Conservation (phyloP, 768 basidiomycete genomes). For the Hebeloma cylindrosporum region DNA sequence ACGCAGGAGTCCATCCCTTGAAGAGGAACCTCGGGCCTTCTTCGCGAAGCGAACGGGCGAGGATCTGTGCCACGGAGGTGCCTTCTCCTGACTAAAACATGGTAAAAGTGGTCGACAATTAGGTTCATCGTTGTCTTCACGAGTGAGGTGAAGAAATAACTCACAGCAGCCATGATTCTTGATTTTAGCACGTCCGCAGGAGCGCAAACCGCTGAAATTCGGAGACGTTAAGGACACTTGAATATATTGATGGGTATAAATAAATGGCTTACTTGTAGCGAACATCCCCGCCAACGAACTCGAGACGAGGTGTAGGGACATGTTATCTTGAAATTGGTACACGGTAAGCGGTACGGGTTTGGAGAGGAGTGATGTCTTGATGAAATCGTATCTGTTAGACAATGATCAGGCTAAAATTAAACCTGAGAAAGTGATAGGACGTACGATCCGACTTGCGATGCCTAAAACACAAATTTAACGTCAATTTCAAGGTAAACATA, state of each 20-base stretch:
- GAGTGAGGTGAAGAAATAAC: slow-evolving; percentile 29
- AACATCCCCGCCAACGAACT: slow-evolving; percentile 73
- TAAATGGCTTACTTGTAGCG: slow-evolving; percentile 61
- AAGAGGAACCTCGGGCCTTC: slow-evolving; percentile 81
- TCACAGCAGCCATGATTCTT: slow-evolving; percentile 74
- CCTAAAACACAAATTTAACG: slow-evolving; percentile 35
- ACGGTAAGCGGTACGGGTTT: slow-evolving; percentile 53
- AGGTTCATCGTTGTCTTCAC: too few relatives aligned
- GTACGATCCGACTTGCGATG: slow-evolving; percentile 83
- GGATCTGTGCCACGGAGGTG: slow-evolving; percentile 47
- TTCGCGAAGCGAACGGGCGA: slow-evolving; percentile 59
- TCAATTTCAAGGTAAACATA: slow-evolving; percentile 9
- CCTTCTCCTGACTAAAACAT: slow-evolving; percentile 48
- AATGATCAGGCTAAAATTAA: neutral
- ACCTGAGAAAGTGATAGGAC: slow-evolving; percentile 28
- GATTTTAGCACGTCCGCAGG: slow-evolving; percentile 78
- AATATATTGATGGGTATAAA: slow-evolving; percentile 1
- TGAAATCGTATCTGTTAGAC: slow-evolving; percentile 65
- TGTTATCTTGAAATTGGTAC: slow-evolving; percentile 63
- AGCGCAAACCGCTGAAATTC: slow-evolving; percentile 64
- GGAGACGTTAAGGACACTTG: too few relatives aligned
- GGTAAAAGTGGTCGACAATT: slow-evolving; percentile 7
- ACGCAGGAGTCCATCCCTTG: slow-evolving; percentile 90
- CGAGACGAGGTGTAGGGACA: slow-evolving; percentile 64
- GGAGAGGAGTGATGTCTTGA: slow-evolving; percentile 60